These are phyloP conservation scores for Ganoderma sinense DNA, from an alignment of 1,284 basidiomycete species.

Conservation along the genomic window DNA sequence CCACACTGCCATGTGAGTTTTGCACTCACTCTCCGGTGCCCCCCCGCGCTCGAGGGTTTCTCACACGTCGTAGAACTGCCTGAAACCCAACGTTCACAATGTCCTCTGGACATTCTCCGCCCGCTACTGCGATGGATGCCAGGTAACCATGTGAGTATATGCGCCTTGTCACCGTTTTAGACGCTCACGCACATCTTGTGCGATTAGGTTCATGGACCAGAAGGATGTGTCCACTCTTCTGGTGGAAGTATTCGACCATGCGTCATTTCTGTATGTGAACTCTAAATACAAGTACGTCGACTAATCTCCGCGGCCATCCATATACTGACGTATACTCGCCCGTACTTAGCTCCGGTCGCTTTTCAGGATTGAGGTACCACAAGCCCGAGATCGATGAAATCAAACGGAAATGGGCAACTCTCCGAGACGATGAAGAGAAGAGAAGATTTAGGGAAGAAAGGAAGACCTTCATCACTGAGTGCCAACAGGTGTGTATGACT, in stretches of 20 bases:
- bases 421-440: not conserved
- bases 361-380: not conserved
- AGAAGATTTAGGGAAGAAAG: constrained; percentile 1
- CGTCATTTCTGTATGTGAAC: not conserved
- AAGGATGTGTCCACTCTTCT: not conserved
- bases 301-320: not conserved
- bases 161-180: no score
- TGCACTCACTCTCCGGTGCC: no score
- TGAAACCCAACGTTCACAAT: constrained; percentile 1
- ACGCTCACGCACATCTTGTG: not conserved
- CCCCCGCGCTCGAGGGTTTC: not conserved
- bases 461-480: not conserved
- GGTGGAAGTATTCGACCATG: not conserved
- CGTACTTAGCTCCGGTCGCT: not conserved
- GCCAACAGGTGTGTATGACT: constrained; percentile 4
- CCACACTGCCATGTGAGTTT: constrained; percentile 20
- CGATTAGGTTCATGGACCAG: not conserved
- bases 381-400: constrained; percentile 4
- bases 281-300: not conserved
- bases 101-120: not conserved
- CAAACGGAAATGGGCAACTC: not conserved
- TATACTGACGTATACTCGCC: not conserved
- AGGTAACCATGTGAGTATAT: not conserved
- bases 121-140: not conserved
- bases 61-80: not conserved